phyloP scores from a whole-genome alignment of 495 filamentous ascomycete genomes.

The Aspergillus funiculosus region DNA sequence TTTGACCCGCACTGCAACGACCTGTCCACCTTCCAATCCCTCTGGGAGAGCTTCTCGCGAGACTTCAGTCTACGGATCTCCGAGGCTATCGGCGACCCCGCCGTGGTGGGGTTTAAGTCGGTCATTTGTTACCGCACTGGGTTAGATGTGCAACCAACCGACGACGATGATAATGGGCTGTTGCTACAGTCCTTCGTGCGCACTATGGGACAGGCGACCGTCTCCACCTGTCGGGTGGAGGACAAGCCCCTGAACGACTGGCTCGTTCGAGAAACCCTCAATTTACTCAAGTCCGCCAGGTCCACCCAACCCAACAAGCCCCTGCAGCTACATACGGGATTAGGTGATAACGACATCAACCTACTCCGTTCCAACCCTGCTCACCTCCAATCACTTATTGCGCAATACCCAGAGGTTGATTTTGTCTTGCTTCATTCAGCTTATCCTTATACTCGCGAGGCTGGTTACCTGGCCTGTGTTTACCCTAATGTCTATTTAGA shows the following conservation, averaged over 20 bases:
- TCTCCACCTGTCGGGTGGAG: conserved; percentile 49
- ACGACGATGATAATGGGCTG: conserved; percentile 19
- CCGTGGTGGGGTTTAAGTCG: conserved; percentile 80
- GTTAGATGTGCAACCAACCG: conserved; percentile 42
- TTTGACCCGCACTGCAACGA: conserved; percentile 1
- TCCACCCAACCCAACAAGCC: conserved; percentile 51
- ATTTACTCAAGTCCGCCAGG: conserved; percentile 19
- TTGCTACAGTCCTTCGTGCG: conserved; percentile 32
- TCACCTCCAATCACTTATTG: conserved; percentile 69
- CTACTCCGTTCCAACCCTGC: conserved; percentile 67
- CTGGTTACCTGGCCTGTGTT: conserved; percentile 72
- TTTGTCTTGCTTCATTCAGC: conserved; percentile 79
- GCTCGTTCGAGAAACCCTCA: conserved; percentile 52
- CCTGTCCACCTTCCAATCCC: conserved; percentile 16
- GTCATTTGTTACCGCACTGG: conserved; percentile 82
- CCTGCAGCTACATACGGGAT: conserved; percentile 80
- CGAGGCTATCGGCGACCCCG: conserved; percentile 51
- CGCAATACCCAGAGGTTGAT: conserved; percentile 58
- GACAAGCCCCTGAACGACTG: conserved; percentile 59
- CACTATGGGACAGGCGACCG: conserved; percentile 21
- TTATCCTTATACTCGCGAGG: conserved; percentile 80
- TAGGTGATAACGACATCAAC: conserved; percentile 78
- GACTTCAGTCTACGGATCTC: conserved; percentile 47
- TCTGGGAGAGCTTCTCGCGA: conserved; percentile 36
- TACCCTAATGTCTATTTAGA: conserved; percentile 84